Conservation (phyloP, 768 basidiomycete genomes). For the Leccinum disarticulatum region DNA sequence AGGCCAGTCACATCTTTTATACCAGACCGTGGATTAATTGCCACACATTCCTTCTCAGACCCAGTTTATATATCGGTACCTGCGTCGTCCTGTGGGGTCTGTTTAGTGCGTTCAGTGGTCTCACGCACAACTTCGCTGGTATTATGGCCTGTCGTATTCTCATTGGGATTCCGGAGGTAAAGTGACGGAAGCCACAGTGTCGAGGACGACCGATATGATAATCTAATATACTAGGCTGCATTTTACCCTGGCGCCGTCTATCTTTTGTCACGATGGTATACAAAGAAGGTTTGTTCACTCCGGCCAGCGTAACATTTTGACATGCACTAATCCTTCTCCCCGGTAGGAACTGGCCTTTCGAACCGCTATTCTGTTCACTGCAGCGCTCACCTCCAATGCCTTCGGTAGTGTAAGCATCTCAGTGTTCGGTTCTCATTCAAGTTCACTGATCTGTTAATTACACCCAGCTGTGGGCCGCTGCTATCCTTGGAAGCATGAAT, state of each 20-base stretch:
- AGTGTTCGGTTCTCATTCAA: neutral
- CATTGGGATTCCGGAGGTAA: slow-evolving; percentile 60
- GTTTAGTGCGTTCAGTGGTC: slow-evolving; percentile 61
- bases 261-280: slow-evolving; percentile 30
- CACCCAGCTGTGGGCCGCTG: slow-evolving; percentile 51
- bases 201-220: neutral
- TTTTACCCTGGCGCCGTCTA: slow-evolving; percentile 36
- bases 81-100: slow-evolving; percentile 56
- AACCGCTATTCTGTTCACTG: slow-evolving; percentile 57
- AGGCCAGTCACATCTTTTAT: slow-evolving; percentile 34
- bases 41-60: slow-evolving; percentile 36
- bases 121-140: slow-evolving; percentile 55
- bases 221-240: slow-evolving; percentile 27
- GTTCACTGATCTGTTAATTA: neutral
- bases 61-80: slow-evolving; percentile 58
- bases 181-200: neutral
- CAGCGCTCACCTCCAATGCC: slow-evolving; percentile 60
- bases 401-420: slow-evolving; percentile 55
- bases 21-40: neutral
- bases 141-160: slow-evolving; percentile 38
- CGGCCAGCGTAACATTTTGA: neutral
- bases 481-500: slow-evolving; percentile 49
- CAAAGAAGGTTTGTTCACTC: slow-evolving; percentile 15
- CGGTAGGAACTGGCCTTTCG: slow-evolving; percentile 62
- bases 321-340: neutral